These are phyloP conservation scores for Crithidia sp. DNA, from an alignment of 208 protist species.

Conservation along the genomic window DNA sequence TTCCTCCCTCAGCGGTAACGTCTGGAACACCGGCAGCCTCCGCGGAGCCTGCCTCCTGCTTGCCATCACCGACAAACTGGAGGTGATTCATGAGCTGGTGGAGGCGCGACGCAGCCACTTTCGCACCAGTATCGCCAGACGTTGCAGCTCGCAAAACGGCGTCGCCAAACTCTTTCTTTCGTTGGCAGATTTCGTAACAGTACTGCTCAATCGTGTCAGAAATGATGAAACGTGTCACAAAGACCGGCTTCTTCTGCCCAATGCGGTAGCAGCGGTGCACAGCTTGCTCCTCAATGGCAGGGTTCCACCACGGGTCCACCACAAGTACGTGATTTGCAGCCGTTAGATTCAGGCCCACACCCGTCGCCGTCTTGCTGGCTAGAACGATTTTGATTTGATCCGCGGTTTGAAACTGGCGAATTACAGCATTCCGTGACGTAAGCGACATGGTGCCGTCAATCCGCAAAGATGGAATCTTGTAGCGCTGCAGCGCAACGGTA, in stretches of 20 bases:
- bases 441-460: constrained; percentile 94
- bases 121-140: constrained; percentile 62
- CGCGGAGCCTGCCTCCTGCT: constrained; percentile 5
- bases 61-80: constrained; percentile 59
- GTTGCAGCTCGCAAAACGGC: constrained; percentile 85
- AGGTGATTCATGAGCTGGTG: constrained; percentile 83
- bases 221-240: constrained; percentile 92
- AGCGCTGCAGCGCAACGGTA: constrained; percentile 76
- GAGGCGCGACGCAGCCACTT: constrained; percentile 71
- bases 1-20: neutral
- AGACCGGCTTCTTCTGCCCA: constrained; percentile 93
- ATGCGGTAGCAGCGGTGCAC: constrained; percentile 96
- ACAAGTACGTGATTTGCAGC: constrained; percentile 95
- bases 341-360: constrained; percentile 98
- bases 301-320: constrained; percentile 97
- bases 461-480: constrained; percentile 73
- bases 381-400: constrained; percentile 80
- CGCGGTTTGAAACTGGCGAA: constrained; percentile 79
- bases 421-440: constrained; percentile 68
- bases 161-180: constrained; percentile 93
- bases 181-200: constrained; percentile 92
- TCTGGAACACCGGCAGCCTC: neutral
- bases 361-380: constrained; percentile 95
- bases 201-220: constrained; percentile 94
- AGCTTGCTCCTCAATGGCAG: constrained; percentile 95